These are phyloP conservation scores for Hypoxylon sp. DNA, from an alignment of 2,329 filamentous ascomycete species.

Conservation along the genomic window DNA sequence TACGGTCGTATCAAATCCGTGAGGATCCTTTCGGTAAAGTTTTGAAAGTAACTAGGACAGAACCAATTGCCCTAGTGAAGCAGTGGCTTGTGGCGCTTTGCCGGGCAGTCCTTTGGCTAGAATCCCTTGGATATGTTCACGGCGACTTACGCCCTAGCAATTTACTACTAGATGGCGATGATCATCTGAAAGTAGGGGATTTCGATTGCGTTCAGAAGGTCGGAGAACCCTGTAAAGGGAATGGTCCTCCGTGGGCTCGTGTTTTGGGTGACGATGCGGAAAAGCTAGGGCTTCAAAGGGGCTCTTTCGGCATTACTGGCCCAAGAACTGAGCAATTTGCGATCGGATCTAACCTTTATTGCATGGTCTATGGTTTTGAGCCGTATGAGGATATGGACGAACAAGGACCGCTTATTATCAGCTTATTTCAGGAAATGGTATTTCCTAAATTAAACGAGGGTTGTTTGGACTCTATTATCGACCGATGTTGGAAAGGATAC, in stretches of 20 bases:
- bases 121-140: neutral
- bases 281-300: neutral
- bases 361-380: neutral
- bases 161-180: neutral
- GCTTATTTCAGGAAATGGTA: neutral
- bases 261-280: neutral
- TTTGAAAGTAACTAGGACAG: neutral
- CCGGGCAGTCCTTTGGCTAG: neutral
- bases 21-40: neutral
- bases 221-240: neutral
- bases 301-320: neutral
- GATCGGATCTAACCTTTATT: neutral
- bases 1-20: neutral
- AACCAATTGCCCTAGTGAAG: neutral
- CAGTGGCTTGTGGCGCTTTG: neutral
- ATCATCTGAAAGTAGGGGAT: neutral
- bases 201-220: neutral
- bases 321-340: neutral
- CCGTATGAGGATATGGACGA: neutral
- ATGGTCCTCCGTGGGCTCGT: neutral
- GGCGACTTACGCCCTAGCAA: neutral
- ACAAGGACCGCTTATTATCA: neutral
- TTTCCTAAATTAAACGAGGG: neutral
- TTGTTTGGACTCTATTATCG: neutral
- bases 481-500: neutral